Conservation (phyloP, 805 yeast species). For the Nakazawaea holstii region DNA sequence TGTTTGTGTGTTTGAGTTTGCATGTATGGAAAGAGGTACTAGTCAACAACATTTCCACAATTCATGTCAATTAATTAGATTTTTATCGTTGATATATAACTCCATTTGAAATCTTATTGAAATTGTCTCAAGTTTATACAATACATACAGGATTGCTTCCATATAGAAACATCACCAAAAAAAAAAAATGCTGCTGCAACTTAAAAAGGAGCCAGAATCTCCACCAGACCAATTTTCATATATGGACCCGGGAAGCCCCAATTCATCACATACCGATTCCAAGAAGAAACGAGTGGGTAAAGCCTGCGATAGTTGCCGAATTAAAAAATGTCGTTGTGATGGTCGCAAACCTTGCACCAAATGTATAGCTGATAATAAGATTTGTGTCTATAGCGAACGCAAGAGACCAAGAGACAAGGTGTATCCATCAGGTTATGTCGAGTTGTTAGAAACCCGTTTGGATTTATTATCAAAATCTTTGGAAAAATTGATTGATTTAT, state of each 20-base stretch:
- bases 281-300: conserved; percentile 53
- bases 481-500: conserved; percentile 32
- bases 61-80: too few species aligned
- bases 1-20: too few species aligned
- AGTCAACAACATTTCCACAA: too few species aligned
- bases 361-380: conserved; percentile 49
- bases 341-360: conserved; percentile 57
- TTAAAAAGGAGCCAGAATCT: conserved; percentile 7
- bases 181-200: not conserved
- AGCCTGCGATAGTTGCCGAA: conserved; percentile 59
- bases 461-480: conserved; percentile 46
- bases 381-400: conserved; percentile 55
- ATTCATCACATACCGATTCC: not conserved
- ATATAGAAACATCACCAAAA: not conserved
- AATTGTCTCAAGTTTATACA: too few species aligned
- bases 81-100: too few species aligned
- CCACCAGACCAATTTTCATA: not conserved
- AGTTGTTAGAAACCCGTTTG: conserved; percentile 52
- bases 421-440: conserved; percentile 59
- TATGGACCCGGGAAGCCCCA: conserved; percentile 2
- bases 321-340: conserved; percentile 60
- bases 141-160: too few species aligned
- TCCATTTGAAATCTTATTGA: too few species aligned
- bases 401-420: conserved; percentile 47
- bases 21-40: too few species aligned